These are phyloP conservation scores for Skeletonema costatum DNA, from an alignment of 108 stramenopile genomes.

Conservation along the genomic window DNA sequence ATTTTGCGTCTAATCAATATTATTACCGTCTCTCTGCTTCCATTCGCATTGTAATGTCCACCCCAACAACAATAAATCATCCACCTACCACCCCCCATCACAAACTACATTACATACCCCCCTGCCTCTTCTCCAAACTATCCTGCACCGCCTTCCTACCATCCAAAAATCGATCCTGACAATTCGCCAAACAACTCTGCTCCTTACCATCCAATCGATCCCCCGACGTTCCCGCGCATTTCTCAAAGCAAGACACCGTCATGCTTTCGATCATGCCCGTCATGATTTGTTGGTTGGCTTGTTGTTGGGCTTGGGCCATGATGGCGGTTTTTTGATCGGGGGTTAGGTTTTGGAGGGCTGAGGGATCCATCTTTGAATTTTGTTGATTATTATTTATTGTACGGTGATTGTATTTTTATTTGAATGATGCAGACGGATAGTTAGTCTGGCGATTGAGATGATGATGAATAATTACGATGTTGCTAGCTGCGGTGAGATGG, in stretches of 20 bases:
- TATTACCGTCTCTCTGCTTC: no score
- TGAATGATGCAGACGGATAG: no score
- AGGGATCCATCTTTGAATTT: constrained; percentile 25
- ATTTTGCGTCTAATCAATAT: no score
- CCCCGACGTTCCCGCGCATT: constrained; percentile 84
- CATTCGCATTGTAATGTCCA: no score
- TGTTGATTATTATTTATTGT: no score
- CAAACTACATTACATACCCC: constrained; percentile 8
- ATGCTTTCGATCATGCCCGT: constrained; percentile 80
- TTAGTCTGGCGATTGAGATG: no score
- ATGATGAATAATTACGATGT: no score
- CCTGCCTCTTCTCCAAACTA: constrained; percentile 72
- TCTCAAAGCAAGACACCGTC: constrained; percentile 75
- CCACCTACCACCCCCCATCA: not conserved
- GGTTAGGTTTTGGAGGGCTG: constrained; percentile 54
- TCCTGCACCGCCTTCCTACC: constrained; percentile 77
- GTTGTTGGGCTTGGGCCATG: constrained; percentile 79
- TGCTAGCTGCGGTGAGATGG: no score
- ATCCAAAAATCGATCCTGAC: constrained; percentile 88
- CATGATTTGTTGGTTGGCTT: constrained; percentile 89
- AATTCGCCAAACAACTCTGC: constrained; percentile 79
- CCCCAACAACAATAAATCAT: not conserved
- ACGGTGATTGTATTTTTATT: no score
- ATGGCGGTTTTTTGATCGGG: constrained; percentile 81
- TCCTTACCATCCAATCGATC: constrained; percentile 76